Evolutionary conservation across 805 yeast genomes (phyloP), one percentile per base, ranked within the genome.

Genomic region (Ogataea sp.): DNA sequence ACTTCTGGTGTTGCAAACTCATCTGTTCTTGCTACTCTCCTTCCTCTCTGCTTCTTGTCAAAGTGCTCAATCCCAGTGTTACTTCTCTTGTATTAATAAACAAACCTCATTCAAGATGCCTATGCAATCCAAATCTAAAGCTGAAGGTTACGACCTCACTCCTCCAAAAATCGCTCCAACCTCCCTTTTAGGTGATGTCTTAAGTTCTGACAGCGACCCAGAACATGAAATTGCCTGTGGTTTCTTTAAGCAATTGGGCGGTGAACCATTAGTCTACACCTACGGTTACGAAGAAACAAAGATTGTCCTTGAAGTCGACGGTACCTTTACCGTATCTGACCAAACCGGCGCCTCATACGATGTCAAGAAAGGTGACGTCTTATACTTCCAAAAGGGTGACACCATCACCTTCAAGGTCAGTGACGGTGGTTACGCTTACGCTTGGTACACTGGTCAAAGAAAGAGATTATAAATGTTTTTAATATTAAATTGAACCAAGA

Each of bases 281-380:
- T 79, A 79, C 62, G 56, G 61, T 48, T 73, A 77, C 61, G 83
- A 79, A 53, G 86, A 78, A 63, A 71, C 76, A 74, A 80, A 80
- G 64, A 65, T 80, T 47, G 72, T 79, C 51, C 65, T 79, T 46
- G 86, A 80, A 53, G 73, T 75, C 39, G 73, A 67, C 47, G 85
- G 84, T 49, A 77, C 73, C 46, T 75, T 73, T 64, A 62, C 65
- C 39, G 69, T 80, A 50, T 50, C 74, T 39, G 86, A 80, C 49
- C 81, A 76, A 58, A 68, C 73, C 29, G 86, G 87, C 24, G 67
- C 68, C 59, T 69, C 63, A 46, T 76, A 74, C 34, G 63, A 61
- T 40, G 82, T 70, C 42, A 58, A 68, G 41, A 78, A 78, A 42
- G 87, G 87, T 38, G 87, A 80, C 49, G 78, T 77, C 23, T 65